Evolutionary conservation across 2,329 filamentous ascomycete species (phyloP), one percentile per base, ranked within the genome.

Genomic region (Fusarium heterosporum): DNA sequence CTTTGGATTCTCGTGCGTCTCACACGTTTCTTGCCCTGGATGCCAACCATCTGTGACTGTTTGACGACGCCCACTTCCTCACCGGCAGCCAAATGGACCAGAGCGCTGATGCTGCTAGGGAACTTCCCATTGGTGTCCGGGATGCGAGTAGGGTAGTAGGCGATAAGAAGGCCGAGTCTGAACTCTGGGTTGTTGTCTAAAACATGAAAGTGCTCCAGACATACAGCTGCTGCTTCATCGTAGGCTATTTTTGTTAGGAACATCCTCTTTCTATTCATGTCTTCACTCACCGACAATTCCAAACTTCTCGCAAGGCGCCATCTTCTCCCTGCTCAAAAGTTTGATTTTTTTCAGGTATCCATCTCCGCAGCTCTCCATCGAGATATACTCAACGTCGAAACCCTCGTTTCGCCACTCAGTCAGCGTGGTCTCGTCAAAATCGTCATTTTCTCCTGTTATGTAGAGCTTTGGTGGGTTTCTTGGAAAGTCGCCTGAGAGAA

Each of bases 191-290:
- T 83, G 53, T 83, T 79, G 52, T 81, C 80, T 12, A 81, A 59
- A 12, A 80, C 59, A 64, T 83, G 81, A 61, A 80, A 83, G 62
- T 81, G 77, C 70, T 83, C 79, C 1, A 83, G 74, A 45, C 81
- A 83, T 29, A 74, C 45, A 7, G 77, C 75, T 5, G 81, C 81
- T 0, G 81, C 81, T 22, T 82, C 78, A 3, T 81, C 81, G 34
- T 76, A 83, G 6, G 81, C 81, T 80, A 22, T 14, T 16, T 1
- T 8, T 30, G 12, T 10, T 64, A 11, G 61, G 34, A 7, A 26
- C 2, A 5, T 4, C 3, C 2, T 3, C 6, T 17, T 14, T 11
- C 51, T 1, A 4, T 3, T 6, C 6, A 8, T 1, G 2, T 14
- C 8, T 13, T 11, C 1, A 71, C 78, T 56, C 48, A 80, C 79